Conservation (phyloP, 2,329 filamentous ascomycete genomes). For the Claviceps africana region DNA sequence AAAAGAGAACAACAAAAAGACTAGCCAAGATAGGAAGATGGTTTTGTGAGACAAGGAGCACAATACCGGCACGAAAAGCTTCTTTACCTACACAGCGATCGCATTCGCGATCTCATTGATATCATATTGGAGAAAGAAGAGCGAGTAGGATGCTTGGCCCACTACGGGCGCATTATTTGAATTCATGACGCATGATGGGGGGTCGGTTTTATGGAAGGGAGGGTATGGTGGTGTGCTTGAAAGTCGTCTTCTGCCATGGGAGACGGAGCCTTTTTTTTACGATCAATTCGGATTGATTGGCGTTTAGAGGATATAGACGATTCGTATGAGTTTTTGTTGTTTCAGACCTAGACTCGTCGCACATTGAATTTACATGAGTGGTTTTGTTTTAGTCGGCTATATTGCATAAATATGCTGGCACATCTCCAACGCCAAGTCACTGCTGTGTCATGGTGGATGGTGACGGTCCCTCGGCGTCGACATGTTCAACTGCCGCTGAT, state of each 20-base stretch:
- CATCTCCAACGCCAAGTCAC: not conserved
- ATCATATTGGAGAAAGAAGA: slow-evolving; percentile 6
- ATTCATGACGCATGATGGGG: slow-evolving; percentile 5
- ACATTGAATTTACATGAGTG: slow-evolving; percentile 5
- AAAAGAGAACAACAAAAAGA: too few relatives aligned
- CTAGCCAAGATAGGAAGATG: slow-evolving; percentile 4
- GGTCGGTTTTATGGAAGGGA: slow-evolving; percentile 1
- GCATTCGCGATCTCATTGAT: slow-evolving; percentile 10
- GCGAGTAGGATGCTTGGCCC: not conserved
- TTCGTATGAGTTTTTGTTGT: slow-evolving; percentile 20
- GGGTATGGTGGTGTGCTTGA: slow-evolving; percentile 4
- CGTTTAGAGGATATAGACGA: slow-evolving; percentile 27
- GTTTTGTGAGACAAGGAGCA: slow-evolving; percentile 1
- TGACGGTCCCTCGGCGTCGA: not conserved
- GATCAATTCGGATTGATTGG: slow-evolving; percentile 21
- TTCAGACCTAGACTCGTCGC: slow-evolving; percentile 12
- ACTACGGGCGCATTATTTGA: slow-evolving; percentile 2
- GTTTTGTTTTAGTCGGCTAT: not conserved
- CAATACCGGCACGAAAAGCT: slow-evolving; percentile 4
- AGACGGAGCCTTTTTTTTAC: slow-evolving; percentile 9
- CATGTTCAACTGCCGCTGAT: not conserved
- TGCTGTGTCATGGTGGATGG: not conserved
- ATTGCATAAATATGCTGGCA: not conserved
- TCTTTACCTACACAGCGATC: slow-evolving; percentile 5
- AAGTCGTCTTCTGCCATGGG: slow-evolving; percentile 4